phyloP scores from a whole-genome alignment of 2,329 filamentous ascomycete genomes.

The Xylaria polymorpha region DNA sequence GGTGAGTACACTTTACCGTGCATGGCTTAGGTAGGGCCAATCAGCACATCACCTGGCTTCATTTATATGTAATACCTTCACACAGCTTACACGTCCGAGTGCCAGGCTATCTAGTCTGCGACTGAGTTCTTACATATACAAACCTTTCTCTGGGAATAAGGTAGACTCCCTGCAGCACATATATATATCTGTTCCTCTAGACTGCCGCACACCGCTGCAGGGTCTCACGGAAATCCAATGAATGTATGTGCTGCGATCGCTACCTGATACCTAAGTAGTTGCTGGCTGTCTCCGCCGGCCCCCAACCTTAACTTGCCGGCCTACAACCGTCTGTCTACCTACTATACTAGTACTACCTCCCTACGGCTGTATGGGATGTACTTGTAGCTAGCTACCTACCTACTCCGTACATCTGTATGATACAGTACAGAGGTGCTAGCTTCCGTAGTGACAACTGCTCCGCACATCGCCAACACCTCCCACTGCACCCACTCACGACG shows the following conservation, averaged over 20 bases:
- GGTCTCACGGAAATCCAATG: background rate
- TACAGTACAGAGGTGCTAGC: too few species aligned
- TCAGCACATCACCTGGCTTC: slow-evolving; percentile 6
- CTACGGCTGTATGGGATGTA: background rate
- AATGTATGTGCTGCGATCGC: background rate
- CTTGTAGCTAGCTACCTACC: background rate
- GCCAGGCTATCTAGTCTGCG: background rate
- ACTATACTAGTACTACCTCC: too few species aligned
- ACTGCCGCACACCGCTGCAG: background rate
- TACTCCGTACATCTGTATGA: too few species aligned
- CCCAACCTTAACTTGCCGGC: background rate
- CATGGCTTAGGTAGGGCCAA: slow-evolving; percentile 8
- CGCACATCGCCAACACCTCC: background rate
- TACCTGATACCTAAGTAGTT: background rate
- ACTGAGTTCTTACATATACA: background rate
- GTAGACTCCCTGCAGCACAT: background rate
- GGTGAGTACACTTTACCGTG: slow-evolving; percentile 16
- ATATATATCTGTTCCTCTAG: background rate
- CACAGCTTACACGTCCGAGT: slow-evolving; percentile 4
- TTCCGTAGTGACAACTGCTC: too few species aligned
- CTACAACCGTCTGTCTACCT: too few species aligned
- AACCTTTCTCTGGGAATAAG: background rate
- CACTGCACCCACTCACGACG: background rate
- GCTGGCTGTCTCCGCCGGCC: background rate
- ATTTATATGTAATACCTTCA: slow-evolving; percentile 4